Conservation (phyloP, 2,329 filamentous ascomycete species). For the Colletotrichum somersetense region DNA sequence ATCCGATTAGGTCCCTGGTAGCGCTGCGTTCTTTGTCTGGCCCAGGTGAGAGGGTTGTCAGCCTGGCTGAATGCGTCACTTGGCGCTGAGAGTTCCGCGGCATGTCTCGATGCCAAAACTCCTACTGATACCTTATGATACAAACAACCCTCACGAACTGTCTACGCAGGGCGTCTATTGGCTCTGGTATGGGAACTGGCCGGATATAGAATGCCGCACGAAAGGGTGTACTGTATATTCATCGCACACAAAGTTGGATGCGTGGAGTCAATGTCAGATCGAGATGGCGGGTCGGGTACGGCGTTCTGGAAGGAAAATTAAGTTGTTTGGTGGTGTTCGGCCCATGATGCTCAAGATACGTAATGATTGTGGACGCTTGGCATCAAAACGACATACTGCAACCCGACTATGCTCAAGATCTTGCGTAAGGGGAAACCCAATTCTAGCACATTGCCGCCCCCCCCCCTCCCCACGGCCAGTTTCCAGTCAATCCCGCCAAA, state of each 20-base stretch:
- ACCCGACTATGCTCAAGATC: background rate
- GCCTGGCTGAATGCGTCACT: conserved; percentile 27
- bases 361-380: conserved; percentile 1
- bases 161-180: conserved; percentile 4
- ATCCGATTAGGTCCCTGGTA: conserved; percentile 25
- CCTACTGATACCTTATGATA: background rate
- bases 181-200: conserved; percentile 13
- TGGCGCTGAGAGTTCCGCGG: conserved; percentile 21
- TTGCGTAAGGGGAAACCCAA: conserved; percentile 34
- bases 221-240: conserved; percentile 2
- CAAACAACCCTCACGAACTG: background rate
- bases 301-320: background rate
- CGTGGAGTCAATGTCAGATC: conserved; percentile 32
- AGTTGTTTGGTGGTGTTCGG: conserved; percentile 13
- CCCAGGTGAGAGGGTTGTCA: conserved; percentile 1
- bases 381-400: conserved; percentile 16
- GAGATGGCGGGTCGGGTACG: conserved; percentile 5
- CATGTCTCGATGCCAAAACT: conserved; percentile 20
- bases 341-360: conserved; percentile 19
- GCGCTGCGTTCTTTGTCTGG: conserved; percentile 28
- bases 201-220: conserved; percentile 27
- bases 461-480: conserved; percentile 32
- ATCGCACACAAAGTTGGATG: conserved; percentile 13
- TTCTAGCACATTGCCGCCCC: conserved; percentile 33
- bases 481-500: conserved; percentile 37